Evolutionary conservation across 163 green algal genomes (phyloP).

Genomic region (Trebouxiophyceae sp.): DNA sequence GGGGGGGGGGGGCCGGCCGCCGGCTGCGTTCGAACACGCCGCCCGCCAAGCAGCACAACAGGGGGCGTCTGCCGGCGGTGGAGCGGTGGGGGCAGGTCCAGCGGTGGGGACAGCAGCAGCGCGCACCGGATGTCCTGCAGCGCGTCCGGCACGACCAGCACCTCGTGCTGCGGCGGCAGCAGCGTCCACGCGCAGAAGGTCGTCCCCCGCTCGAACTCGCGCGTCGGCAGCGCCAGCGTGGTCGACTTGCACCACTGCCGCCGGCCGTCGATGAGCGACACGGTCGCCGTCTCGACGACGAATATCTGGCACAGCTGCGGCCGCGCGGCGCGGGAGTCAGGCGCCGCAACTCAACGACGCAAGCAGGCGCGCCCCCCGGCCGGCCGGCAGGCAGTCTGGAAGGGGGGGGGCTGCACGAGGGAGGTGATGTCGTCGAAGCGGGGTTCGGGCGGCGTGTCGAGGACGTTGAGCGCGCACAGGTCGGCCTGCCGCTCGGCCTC

Average conservation of each 20-base stretch:
- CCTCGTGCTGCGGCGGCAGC: slow-evolving; percentile 50
- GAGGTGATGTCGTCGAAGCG: slow-evolving; percentile 72
- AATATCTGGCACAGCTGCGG: slow-evolving; percentile 37
- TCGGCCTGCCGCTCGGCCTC: slow-evolving; percentile 20
- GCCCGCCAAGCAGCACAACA: too few species aligned
- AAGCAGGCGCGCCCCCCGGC: neutral
- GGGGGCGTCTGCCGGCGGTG: too few species aligned
- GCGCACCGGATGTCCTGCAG: slow-evolving; percentile 39
- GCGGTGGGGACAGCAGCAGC: too few species aligned
- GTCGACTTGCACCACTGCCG: slow-evolving; percentile 80
- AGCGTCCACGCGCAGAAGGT: slow-evolving; percentile 79
- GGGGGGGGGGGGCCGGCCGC: too few species aligned
- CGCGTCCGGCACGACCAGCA: slow-evolving; percentile 68
- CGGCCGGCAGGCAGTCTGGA: slow-evolving; percentile 31
- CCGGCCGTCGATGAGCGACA: slow-evolving; percentile 66
- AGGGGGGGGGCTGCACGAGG: slow-evolving; percentile 28
- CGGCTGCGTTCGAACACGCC: too few species aligned
- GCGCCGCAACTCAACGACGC: neutral
- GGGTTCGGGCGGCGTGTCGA: slow-evolving; percentile 38
- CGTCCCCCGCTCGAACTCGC: slow-evolving; percentile 41
- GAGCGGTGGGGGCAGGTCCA: too few species aligned
- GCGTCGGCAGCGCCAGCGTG: slow-evolving; percentile 28
- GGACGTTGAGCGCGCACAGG: slow-evolving; percentile 28
- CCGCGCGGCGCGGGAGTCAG: too few species aligned
- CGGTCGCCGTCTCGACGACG: slow-evolving; percentile 64